These are phyloP conservation scores for Paecilomyces fulvus DNA, from an alignment of 2,329 filamentous ascomycete genomes.

Conservation along the genomic window DNA sequence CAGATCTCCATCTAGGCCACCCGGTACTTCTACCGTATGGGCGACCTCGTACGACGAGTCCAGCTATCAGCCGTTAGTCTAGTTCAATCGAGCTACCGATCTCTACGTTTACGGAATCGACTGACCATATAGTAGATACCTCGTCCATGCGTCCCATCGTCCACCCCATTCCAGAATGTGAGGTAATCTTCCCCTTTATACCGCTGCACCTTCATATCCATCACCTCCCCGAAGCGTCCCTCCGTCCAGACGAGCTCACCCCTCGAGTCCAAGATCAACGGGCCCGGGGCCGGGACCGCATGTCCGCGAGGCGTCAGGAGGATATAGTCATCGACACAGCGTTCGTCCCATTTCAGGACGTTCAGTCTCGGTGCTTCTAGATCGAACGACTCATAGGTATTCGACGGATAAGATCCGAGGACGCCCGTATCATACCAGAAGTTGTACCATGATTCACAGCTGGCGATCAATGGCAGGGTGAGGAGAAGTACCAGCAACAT, in stretches of 20 bases:
- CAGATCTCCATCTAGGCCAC: conserved; percentile 21
- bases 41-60: conserved; percentile 22
- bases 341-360: conserved; percentile 9
- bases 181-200: conserved; percentile 38
- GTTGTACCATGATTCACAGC: conserved; percentile 7
- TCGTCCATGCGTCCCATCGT: conserved; percentile 37
- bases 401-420: conserved; percentile 6
- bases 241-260: conserved; percentile 24
- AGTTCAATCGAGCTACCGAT: neutral
- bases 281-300: conserved; percentile 25
- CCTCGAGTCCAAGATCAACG: conserved; percentile 29
- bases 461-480: neutral
- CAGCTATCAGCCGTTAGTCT: conserved; percentile 22
- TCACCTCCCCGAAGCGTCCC: conserved; percentile 29
- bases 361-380: conserved; percentile 6
- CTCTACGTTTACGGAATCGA: neutral
- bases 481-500: neutral
- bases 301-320: conserved; percentile 30
- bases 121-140: neutral
- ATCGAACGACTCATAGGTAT: conserved; percentile 7
- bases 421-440: conserved; percentile 10
- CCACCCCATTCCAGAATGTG: conserved; percentile 42
- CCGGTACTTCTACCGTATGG: conserved; percentile 2
- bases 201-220: conserved; percentile 40
- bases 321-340: conserved; percentile 29